Evolutionary conservation across 306 rosid genomes (phyloP).

Genomic region (Parietaria judaica): DNA sequence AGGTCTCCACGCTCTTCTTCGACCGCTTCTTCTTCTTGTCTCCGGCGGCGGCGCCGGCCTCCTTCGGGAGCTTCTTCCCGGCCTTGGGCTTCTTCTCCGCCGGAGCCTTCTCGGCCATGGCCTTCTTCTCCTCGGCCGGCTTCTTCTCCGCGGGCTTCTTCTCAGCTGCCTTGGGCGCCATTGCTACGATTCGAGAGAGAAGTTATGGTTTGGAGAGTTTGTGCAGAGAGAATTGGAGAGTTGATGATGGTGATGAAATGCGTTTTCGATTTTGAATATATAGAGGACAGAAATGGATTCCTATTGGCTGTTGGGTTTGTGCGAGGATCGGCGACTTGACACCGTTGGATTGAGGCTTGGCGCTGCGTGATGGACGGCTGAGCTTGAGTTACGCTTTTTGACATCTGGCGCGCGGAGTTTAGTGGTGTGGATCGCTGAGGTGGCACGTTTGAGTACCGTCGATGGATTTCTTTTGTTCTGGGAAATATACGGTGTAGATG

Average conservation of each 20-base stretch:
- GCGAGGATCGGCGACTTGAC: neutral
- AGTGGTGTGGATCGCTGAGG: too few relatives aligned
- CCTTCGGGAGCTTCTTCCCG: constrained; percentile 3
- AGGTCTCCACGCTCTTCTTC: neutral
- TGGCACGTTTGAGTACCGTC: too few relatives aligned
- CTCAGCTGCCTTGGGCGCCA: neutral
- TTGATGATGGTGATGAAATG: neutral
- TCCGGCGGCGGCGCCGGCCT: constrained; percentile 1
- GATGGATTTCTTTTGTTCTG: too few relatives aligned
- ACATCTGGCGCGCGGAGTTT: too few relatives aligned
- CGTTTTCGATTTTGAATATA: neutral
- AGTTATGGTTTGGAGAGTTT: neutral
- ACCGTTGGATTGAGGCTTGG: neutral
- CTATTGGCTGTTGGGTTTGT: neutral
- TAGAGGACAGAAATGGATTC: neutral
- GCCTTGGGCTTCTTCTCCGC: constrained; percentile 4
- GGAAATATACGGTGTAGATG: too few relatives aligned
- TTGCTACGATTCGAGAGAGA: neutral
- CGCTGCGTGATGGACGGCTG: neutral
- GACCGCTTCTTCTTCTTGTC: neutral
- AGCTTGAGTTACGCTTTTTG: neutral
- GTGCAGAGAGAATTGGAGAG: neutral
- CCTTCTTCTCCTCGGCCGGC: neutral
- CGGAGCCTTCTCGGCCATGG: neutral
- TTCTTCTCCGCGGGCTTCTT: constrained; percentile 1